Percentiles rank a stretch among this genome's conserved stretches.
phyloP scores from a whole-genome alignment of 169 alveolate species.

The Eimeria zaria region DNA sequence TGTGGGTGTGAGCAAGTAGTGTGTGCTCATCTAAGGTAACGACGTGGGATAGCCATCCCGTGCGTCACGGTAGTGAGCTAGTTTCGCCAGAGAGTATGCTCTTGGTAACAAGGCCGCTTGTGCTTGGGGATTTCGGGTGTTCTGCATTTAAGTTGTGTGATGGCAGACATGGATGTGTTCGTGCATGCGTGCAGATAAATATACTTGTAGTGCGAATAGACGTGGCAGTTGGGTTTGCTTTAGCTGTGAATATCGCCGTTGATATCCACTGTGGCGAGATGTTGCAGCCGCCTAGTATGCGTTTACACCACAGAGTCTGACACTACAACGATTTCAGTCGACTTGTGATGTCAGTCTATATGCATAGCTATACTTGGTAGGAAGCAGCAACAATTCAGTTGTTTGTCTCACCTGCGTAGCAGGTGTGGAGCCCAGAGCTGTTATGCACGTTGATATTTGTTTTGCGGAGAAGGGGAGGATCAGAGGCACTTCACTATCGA shows the following conservation, averaged over 20 bases:
- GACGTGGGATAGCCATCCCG: too few species aligned
- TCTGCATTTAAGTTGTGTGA: not conserved
- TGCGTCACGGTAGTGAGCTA: too few species aligned
- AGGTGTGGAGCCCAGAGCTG: not conserved
- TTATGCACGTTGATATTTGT: not conserved
- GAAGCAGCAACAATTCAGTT: not conserved
- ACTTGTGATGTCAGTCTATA: too few species aligned
- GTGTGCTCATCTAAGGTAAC: too few species aligned
- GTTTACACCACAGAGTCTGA: not conserved
- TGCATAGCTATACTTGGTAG: not conserved
- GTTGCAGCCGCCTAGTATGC: not conserved
- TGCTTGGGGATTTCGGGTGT: too few species aligned
- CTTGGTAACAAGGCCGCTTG: not conserved
- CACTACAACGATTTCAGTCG: not conserved
- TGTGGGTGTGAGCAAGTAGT: too few species aligned
- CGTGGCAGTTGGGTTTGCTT: not conserved
- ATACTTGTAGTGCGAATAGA: not conserved
- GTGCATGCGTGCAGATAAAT: not conserved
- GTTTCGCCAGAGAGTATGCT: not conserved
- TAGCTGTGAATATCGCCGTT: not conserved
- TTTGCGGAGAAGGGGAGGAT: not conserved
- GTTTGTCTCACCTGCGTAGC: not conserved
- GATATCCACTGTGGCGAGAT: not conserved
- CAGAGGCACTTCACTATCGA: too few species aligned
- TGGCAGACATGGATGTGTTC: not conserved